Evolutionary conservation across 768 basidiomycete species (phyloP).

Genomic region (Russula sp.): DNA sequence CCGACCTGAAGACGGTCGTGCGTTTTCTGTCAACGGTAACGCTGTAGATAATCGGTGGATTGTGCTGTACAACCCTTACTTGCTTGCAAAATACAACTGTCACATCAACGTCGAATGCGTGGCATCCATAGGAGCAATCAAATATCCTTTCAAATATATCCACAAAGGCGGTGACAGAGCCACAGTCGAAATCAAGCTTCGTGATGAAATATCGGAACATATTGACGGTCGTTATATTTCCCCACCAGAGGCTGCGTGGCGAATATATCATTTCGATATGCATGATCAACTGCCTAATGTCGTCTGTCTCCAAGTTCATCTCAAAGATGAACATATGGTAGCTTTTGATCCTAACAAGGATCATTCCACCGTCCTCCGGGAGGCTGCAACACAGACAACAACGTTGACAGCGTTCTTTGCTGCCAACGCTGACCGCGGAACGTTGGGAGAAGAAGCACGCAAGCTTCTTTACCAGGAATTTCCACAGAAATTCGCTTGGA

Average conservation of each 20-base stretch:
- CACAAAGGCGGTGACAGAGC: neutral
- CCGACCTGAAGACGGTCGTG: neutral
- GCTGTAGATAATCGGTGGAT: neutral
- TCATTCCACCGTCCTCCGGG: neutral
- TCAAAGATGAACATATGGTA: neutral
- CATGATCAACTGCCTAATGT: neutral
- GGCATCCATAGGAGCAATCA: neutral
- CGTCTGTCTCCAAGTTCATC: neutral
- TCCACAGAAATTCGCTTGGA: neutral
- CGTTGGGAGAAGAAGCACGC: neutral
- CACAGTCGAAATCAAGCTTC: no score
- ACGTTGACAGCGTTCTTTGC: neutral
- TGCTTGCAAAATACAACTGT: neutral
- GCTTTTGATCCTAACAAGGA: neutral
- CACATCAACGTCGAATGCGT: neutral
- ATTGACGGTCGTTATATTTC: neutral
- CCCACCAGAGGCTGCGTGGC: neutral
- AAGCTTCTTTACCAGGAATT: neutral
- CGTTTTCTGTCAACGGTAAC: neutral
- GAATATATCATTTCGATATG: neutral
- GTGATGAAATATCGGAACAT: neutral
- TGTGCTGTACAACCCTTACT: neutral
- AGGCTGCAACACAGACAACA: neutral
- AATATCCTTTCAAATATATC: neutral
- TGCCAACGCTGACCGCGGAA: no score